Conservation (phyloP, 768 basidiomycete species). For the Clavaria fumosa region DNA sequence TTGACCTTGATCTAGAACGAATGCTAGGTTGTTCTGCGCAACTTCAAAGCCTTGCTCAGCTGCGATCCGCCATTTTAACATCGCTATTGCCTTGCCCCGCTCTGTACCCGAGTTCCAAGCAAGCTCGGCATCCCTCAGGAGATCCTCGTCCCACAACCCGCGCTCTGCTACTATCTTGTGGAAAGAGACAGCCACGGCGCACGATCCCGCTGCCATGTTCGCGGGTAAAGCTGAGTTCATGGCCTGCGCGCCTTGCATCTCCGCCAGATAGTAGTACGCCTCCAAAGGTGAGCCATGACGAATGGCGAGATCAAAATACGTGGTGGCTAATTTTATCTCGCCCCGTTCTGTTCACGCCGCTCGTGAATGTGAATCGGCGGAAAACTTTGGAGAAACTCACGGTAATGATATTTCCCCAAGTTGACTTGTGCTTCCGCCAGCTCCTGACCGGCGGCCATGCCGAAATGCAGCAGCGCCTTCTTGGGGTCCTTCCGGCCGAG, state of each 20-base stretch:
- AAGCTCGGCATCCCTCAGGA: conserved; percentile 65
- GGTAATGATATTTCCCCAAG: conserved; percentile 65
- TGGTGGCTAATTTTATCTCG: conserved; percentile 49
- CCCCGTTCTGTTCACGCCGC: conserved; percentile 35
- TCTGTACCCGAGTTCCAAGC: conserved; percentile 58
- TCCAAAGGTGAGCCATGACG: conserved; percentile 86
- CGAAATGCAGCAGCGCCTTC: conserved; percentile 54
- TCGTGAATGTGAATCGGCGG: conserved; percentile 4
- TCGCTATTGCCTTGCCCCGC: conserved; percentile 64
- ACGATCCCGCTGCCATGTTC: conserved; percentile 52
- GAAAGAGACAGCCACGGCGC: conserved; percentile 83
- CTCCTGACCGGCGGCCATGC: conserved; percentile 70
- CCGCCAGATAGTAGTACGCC: conserved; percentile 85
- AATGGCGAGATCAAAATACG: conserved; percentile 73
- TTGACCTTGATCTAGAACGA: conserved; percentile 79
- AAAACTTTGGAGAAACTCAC: conserved; percentile 20
- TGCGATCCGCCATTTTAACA: conserved; percentile 90
- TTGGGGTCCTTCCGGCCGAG: conserved; percentile 47
- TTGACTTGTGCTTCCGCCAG: conserved; percentile 88
- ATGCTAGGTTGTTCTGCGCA: conserved; percentile 92
- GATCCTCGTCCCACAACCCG: conserved; percentile 74
- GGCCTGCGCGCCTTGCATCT: conserved; percentile 54
- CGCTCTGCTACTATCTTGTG: conserved; percentile 87
- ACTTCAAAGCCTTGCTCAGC: conserved; percentile 85
- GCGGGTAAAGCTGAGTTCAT: conserved; percentile 26